Evolutionary conservation across 208 protist species (phyloP), one percentile per base, ranked within the genome.

Genomic region (Trypanosoma cruzi): DNA sequence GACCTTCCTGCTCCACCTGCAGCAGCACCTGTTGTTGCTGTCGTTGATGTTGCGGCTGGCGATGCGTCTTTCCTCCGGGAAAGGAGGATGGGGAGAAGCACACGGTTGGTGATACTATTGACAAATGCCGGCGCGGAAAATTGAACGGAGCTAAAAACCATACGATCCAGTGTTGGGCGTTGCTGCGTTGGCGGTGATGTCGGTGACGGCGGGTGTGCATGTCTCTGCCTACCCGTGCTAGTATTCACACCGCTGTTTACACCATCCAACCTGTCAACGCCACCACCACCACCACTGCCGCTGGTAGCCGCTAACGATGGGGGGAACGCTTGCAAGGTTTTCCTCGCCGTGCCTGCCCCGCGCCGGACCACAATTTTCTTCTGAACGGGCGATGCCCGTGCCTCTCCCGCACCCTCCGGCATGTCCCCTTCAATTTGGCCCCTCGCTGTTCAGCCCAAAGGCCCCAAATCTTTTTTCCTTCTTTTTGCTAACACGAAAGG

Each of bases 51-150:
- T 24, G 24, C 7, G 4, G 44, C 53, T 14, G 50, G 8, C 48
- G 26, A 48, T 36, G 20, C 20, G 4, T 49, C 42, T 16, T 31
- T n/a, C 36, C 55, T 20, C 22, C 42, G 37, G 1, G 67, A 29
- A 18, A 53, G 58, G 53, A 91, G 40, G 7, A 88, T 46, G 0
- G 84, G 80, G 60, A 83, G 81, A 16, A 95, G 66, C 18, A 92
- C 56, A 24, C 83, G 75, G 55, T 87, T 80, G 2, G 82, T 71
- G 11, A 95, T 69, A 76, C 82, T 91, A 68, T 95, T 95, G 24
- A 89, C 84, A 53, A 95, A 89, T 29, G 74, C 75, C 31, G 89
- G 67, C 0, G 86, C 65, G 48, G 85, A 92, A 70, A 95, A 95
- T 53, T 79, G 79, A 48, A 85, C 67, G 6, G 80, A 66, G 71